phyloP scores from a whole-genome alignment of 768 basidiomycete genomes.

The Suillus sp. region DNA sequence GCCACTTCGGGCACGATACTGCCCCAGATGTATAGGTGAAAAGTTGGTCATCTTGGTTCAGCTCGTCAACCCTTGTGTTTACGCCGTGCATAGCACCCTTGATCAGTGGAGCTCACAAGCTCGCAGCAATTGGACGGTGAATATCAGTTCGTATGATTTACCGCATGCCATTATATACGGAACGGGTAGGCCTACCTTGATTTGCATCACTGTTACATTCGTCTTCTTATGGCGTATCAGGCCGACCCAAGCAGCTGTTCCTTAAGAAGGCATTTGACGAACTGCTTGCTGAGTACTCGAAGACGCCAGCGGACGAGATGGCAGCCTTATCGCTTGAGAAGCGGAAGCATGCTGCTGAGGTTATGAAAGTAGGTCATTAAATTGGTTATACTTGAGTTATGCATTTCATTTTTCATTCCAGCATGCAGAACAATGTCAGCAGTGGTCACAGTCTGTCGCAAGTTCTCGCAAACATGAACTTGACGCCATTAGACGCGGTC shows the following conservation, averaged over 20 bases:
- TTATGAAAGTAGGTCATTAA: not conserved
- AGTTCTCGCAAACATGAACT: slow-evolving; percentile 8
- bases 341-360: not conserved
- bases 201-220: not conserved
- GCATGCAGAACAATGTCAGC: not conserved
- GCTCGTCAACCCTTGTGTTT: not conserved
- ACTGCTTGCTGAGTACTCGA: not conserved
- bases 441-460: not conserved
- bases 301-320: not conserved
- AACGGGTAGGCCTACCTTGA: not conserved
- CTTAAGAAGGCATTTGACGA: not conserved
- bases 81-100: not conserved
- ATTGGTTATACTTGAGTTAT: not conserved
- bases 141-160: not conserved
- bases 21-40: not conserved
- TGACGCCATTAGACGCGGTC: not conserved
- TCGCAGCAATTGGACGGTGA: not conserved
- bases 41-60: slow-evolving; percentile 3
- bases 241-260: not conserved
- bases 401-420: not conserved
- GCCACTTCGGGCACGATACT: slow-evolving; percentile 7
- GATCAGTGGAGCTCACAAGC: not conserved
- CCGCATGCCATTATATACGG: not conserved
- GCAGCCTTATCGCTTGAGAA: not conserved
- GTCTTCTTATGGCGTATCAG: not conserved